Evolutionary conservation across 2,329 filamentous ascomycete genomes (phyloP), one percentile per base, ranked within the genome.

Genomic region (Pyrenophora seminiperda): DNA sequence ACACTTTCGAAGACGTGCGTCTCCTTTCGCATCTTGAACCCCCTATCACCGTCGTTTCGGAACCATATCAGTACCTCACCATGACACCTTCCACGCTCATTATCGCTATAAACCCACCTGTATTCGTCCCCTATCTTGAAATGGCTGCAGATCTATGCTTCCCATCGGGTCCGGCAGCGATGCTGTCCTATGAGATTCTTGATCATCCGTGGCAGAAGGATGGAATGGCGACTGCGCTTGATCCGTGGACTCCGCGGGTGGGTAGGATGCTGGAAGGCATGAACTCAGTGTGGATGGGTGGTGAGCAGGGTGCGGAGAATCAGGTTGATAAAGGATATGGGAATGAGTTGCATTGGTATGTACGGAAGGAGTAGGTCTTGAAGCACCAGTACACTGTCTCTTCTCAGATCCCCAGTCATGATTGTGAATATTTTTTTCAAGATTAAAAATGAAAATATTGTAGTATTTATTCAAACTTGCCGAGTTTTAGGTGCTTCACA

Each of bases 31-130:
- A 34, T 2, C 30, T 57, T 14, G 17, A 41, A 6, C 50, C 41
- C 3, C 44, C 45, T 5, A 50, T 53, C 2, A 44, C 27, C 11
- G 20, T 57, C 1, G 47, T 53, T n/a, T 45, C 47, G 2, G 39
- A 46, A 13, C 53, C 50, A 1, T 39, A 54, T 30, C 36, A 54
- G 14, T 53, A 50, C 31, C 42, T 53, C 38, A 14, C 41, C 13
- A 52, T 59, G 14, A 47, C 22, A 1, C 20, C 47, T 3, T 34
- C 41, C 20, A 54, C 54, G 4, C 39, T 54, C 1, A 33, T 53
- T 1, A 18, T 59, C 1, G 14, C 7, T 7, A 24, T 50, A 10
- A 11, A 27, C 15, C 11, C 14, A 0, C 50, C 37, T 2, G 1
- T 7, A 0, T 15, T 11, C 4, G 7, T 43, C 6, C 45, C 45